phyloP scores from a whole-genome alignment of 2,329 filamentous ascomycete species.

The Lachnellula willkommii region DNA sequence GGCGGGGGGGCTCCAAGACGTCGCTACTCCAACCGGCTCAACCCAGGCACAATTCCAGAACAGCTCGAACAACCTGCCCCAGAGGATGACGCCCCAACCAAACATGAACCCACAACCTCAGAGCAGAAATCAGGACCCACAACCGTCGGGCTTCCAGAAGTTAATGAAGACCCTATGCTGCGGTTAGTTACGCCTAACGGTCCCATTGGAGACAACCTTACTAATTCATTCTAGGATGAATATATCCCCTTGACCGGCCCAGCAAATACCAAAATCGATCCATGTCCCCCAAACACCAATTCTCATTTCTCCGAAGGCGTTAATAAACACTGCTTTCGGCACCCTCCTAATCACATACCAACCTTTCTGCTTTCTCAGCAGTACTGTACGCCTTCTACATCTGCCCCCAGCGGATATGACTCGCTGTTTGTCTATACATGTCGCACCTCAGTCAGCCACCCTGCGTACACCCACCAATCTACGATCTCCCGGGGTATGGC shows the following conservation, averaged over 20 bases:
- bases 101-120: conserved; percentile 54
- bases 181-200: conserved; percentile 47
- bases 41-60: conserved; percentile 96
- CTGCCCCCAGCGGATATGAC: conserved; percentile 26
- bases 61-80: conserved; percentile 80
- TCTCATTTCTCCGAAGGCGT: conserved; percentile 18
- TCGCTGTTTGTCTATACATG: conserved; percentile 27
- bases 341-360: conserved; percentile 25
- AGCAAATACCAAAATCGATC: neutral
- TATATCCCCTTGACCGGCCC: conserved; percentile 12
- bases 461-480: conserved; percentile 15
- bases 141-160: conserved; percentile 82
- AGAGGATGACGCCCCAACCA: conserved; percentile 56
- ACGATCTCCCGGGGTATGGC: conserved; percentile 16
- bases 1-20: conserved; percentile 66
- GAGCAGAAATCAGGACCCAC: conserved; percentile 59
- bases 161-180: conserved; percentile 91
- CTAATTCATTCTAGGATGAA: conserved; percentile 28
- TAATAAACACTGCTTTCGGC: conserved; percentile 22
- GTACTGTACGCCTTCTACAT: conserved; percentile 18
- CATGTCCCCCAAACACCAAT: conserved; percentile 3
- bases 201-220: conserved; percentile 4
- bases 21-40: conserved; percentile 79
- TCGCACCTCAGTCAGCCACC: conserved; percentile 7
- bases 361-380: conserved; percentile 16